Percentiles rank a stretch among this genome's conserved stretches.
Evolutionary conservation across 352 stramenopile genomes (phyloP).

Genomic region (Globisporangium perplexum): DNA sequence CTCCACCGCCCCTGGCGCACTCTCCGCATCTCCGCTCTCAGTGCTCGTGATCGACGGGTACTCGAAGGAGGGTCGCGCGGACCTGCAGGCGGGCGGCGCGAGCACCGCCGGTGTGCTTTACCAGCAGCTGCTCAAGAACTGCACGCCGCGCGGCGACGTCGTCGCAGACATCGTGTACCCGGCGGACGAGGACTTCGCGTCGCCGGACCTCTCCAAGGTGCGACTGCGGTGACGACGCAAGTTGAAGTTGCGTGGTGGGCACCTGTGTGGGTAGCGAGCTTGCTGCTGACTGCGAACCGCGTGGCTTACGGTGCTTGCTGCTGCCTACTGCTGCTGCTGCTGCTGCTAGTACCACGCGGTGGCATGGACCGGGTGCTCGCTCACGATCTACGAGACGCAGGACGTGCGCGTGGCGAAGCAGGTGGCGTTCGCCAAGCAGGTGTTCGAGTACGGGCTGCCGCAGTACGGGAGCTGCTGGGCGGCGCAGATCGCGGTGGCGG

Average conservation of each 20-base stretch:
- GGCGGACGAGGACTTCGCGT: conserved; percentile 42
- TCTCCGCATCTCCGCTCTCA: neutral
- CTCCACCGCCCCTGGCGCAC: neutral
- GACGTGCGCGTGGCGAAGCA: conserved; percentile 62
- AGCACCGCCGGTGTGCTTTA: conserved; percentile 70
- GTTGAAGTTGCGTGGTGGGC: neutral
- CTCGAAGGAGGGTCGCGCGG: conserved; percentile 42
- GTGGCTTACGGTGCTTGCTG: conserved; percentile 1
- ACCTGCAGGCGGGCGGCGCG: conserved; percentile 54
- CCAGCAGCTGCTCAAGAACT: conserved; percentile 55
- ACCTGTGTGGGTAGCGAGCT: neutral
- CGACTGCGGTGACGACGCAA: no score
- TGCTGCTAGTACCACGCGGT: conserved; percentile 51
- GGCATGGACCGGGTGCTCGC: conserved; percentile 72
- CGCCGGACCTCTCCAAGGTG: conserved; percentile 48
- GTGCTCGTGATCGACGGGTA: conserved; percentile 72
- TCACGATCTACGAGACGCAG: conserved; percentile 52
- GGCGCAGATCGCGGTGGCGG: conserved; percentile 69
- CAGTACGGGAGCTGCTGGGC: conserved; percentile 83
- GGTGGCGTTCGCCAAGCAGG: conserved; percentile 61
- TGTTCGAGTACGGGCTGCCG: conserved; percentile 58
- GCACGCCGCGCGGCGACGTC: conserved; percentile 22
- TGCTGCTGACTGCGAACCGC: neutral
- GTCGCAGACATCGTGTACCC: conserved; percentile 56
- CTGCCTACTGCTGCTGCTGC: conserved; percentile 3